Evolutionary conservation across 495 filamentous ascomycete genomes (phyloP).

Genomic region (Aspergillus panamensis): DNA sequence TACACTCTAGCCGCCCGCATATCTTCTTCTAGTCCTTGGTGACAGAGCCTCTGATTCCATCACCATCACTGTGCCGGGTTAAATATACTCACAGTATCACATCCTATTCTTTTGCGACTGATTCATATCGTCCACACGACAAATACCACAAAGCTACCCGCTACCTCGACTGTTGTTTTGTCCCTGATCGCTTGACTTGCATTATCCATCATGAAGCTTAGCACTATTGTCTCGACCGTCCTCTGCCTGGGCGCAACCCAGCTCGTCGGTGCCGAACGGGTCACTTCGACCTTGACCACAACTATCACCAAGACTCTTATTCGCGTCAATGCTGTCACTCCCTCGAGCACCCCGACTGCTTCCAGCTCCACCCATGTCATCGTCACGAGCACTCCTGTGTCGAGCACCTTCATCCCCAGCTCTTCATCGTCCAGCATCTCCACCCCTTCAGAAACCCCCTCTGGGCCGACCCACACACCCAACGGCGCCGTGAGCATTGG

Average conservation of each 20-base stretch:
- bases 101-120: background rate
- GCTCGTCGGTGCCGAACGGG: conserved; percentile 14
- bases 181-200: conserved; percentile 6
- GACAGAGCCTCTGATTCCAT: background rate
- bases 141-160: background rate
- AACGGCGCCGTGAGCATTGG: conserved; percentile 25
- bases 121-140: background rate
- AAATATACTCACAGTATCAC: conserved; percentile 3
- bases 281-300: conserved; percentile 14
- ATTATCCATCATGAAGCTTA: conserved; percentile 35
- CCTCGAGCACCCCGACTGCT: conserved; percentile 3
- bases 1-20: conserved; percentile 4
- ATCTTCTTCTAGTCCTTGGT: conserved; percentile 3
- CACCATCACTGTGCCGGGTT: conserved; percentile 1
- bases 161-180: conserved; percentile 8
- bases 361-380: conserved; percentile 5
- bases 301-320: conserved; percentile 12
- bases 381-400: conserved; percentile 5
- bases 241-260: conserved; percentile 32
- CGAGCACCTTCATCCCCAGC: conserved; percentile 20
- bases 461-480: background rate
- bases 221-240: conserved; percentile 32
- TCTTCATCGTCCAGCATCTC: conserved; percentile 18
- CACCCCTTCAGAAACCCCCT: conserved; percentile 19
- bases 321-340: conserved; percentile 16